A percentile compares a stretch with the other conserved stretches of the same genome.
Evolutionary conservation across 2,329 filamentous ascomycete genomes (phyloP).

Genomic region (Zarea fungicola): DNA sequence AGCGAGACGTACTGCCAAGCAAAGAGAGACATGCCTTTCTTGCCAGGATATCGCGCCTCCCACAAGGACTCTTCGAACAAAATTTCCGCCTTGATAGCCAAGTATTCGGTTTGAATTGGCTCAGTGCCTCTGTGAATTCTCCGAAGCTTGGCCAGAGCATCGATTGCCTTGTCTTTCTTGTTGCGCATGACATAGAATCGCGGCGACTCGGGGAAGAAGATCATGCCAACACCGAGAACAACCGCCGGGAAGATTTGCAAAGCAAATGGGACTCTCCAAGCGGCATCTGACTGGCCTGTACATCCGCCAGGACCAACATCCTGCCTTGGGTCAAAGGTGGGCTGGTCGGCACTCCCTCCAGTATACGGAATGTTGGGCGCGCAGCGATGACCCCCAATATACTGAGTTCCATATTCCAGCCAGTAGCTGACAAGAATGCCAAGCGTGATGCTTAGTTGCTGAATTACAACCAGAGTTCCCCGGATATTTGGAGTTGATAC

Average conservation of each 20-base stretch:
- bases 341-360: constrained; percentile 33
- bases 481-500: constrained; percentile 44
- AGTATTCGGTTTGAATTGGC: constrained; percentile 26
- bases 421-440: constrained; percentile 40
- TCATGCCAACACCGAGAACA: constrained; percentile 48
- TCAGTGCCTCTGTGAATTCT: constrained; percentile 27
- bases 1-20: constrained; percentile 27
- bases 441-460: constrained; percentile 36
- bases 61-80: constrained; percentile 29
- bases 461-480: constrained; percentile 41
- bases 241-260: constrained; percentile 51
- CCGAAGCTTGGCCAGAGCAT: constrained; percentile 27
- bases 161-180: constrained; percentile 26
- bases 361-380: constrained; percentile 42
- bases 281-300: constrained; percentile 36
- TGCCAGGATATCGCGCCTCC: constrained; percentile 25
- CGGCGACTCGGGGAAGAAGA: constrained; percentile 43
- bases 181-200: constrained; percentile 29
- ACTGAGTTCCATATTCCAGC: constrained; percentile 36
- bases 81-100: constrained; percentile 33
- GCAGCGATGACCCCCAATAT: constrained; percentile 40
- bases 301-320: constrained; percentile 38
- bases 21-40: constrained; percentile 25
- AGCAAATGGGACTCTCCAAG: constrained; percentile 44
- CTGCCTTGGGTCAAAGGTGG: constrained; percentile 36